Percentiles rank a stretch among this genome's conserved stretches.
Evolutionary conservation across 2,329 filamentous ascomycete genomes (phyloP).

Genomic region (Monilinia aucupariae): DNA sequence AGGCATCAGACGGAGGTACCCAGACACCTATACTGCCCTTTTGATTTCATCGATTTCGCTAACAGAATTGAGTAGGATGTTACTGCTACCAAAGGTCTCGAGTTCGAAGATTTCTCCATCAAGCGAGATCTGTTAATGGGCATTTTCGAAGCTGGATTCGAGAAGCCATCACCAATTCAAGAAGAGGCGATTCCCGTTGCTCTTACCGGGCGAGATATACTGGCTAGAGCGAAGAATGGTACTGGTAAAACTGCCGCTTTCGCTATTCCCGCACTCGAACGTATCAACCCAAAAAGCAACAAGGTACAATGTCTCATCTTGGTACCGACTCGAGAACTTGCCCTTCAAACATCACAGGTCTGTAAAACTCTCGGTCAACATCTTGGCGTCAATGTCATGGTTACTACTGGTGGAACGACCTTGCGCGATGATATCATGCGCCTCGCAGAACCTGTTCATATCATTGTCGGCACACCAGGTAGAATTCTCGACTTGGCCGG

Average conservation of each 20-base stretch:
- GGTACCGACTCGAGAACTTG: slow-evolving; percentile 92
- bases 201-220: slow-evolving; percentile 87
- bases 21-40: neutral
- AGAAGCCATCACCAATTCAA: slow-evolving; percentile 98
- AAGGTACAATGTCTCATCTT: slow-evolving; percentile 97
- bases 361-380: slow-evolving; percentile 99
- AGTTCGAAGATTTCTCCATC: slow-evolving; percentile 95
- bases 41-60: slow-evolving; percentile 3
- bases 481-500: slow-evolving; percentile 93
- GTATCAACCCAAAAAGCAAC: slow-evolving; percentile 91
- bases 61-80: slow-evolving; percentile 64
- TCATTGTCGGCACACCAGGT: slow-evolving; percentile 94
- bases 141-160: slow-evolving; percentile 97
- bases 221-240: slow-evolving; percentile 95
- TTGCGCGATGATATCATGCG: slow-evolving; percentile 96
- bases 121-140: slow-evolving; percentile 97
- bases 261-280: slow-evolving; percentile 89
- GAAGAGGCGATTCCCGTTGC: slow-evolving; percentile 98
- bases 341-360: slow-evolving; percentile 96
- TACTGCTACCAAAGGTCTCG: slow-evolving; percentile 92
- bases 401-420: slow-evolving; percentile 92
- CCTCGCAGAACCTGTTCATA: slow-evolving; percentile 88
- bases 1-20: slow-evolving; percentile 75
- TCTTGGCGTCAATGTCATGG: slow-evolving; percentile 97
- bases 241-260: slow-evolving; percentile 98